These are phyloP conservation scores for Alternaria novae-zelandiae DNA, from an alignment of 2,329 filamentous ascomycete genomes.

Conservation along the genomic window DNA sequence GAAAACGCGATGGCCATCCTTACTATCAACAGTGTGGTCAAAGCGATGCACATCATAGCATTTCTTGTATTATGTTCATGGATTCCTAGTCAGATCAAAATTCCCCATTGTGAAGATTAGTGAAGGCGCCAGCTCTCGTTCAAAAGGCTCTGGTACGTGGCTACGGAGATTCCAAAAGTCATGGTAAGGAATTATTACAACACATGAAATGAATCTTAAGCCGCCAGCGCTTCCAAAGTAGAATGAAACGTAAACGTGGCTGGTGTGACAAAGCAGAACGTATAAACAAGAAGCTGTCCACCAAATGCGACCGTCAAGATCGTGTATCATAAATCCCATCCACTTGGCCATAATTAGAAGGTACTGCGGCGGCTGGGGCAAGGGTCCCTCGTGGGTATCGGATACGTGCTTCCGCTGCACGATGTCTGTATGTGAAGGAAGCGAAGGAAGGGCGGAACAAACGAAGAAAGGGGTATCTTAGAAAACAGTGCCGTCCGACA, in stretches of 20 bases:
- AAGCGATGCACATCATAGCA: background rate
- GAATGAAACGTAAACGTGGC: conserved; percentile 5
- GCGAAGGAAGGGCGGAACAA: conserved; percentile 32
- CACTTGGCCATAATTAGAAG: conserved; percentile 25
- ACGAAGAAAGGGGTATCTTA: conserved; percentile 59
- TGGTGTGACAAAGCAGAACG: conserved; percentile 12
- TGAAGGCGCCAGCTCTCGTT: background rate
- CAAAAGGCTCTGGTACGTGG: background rate
- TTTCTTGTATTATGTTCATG: background rate
- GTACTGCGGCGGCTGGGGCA: conserved; percentile 10
- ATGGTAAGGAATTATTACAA: conserved; percentile 8
- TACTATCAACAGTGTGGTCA: conserved; percentile 2
- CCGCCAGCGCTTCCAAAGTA: background rate
- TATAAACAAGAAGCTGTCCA: conserved; percentile 28
- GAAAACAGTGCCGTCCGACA: conserved; percentile 96
- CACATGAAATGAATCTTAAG: conserved; percentile 3
- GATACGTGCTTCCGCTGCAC: conserved; percentile 24
- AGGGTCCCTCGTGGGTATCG: conserved; percentile 14
- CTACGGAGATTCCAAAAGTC: conserved; percentile 9
- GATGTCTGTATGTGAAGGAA: conserved; percentile 24
- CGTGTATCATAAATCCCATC: conserved; percentile 30
- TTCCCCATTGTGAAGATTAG: background rate
- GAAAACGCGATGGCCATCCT: conserved; percentile 5
- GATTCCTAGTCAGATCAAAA: background rate
- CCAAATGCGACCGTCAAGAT: conserved; percentile 36